Evolutionary conservation across 2,329 filamentous ascomycete species (phyloP).

Genomic region (Aspergillus cejpii): DNA sequence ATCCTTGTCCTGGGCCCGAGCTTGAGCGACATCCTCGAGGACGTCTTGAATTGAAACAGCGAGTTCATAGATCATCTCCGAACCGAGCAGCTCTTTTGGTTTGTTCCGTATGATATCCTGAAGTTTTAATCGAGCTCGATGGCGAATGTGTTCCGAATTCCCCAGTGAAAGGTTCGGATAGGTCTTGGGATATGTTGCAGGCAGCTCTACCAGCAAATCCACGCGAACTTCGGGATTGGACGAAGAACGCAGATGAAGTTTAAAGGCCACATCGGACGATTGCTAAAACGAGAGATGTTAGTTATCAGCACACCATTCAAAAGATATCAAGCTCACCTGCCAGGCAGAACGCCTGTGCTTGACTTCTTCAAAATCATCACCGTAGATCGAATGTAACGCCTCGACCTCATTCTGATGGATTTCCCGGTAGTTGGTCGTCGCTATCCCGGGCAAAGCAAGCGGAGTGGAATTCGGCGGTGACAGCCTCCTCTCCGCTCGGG

Average conservation of each 20-base stretch:
- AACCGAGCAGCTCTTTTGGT: conserved; percentile 57
- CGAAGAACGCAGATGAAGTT: conserved; percentile 67
- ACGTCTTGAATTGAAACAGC: conserved; percentile 58
- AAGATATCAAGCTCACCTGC: conserved; percentile 56
- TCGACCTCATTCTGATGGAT: conserved; percentile 83
- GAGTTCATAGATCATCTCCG: conserved; percentile 60
- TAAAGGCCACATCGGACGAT: conserved; percentile 71
- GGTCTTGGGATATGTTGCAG: conserved; percentile 85
- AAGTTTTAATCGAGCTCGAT: conserved; percentile 64
- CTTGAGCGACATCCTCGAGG: conserved; percentile 76
- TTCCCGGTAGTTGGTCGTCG: conserved; percentile 64
- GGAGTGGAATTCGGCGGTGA: conserved; percentile 26
- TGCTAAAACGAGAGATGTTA: conserved; percentile 46
- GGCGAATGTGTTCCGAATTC: conserved; percentile 57
- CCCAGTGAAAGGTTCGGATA: conserved; percentile 65
- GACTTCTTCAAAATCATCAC: conserved; percentile 75
- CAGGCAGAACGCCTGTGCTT: conserved; percentile 66
- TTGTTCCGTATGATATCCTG: conserved; percentile 62
- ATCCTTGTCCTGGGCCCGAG: conserved; percentile 65
- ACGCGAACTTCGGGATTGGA: conserved; percentile 65
- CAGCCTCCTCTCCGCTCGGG: conserved; percentile 34
- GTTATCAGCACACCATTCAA: conserved; percentile 8
- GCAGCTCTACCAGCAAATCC: conserved; percentile 70
- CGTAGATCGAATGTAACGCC: conserved; percentile 79
- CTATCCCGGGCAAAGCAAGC: conserved; percentile 28